Percentiles rank a stretch among this genome's conserved stretches.
phyloP scores from a whole-genome alignment of 2,329 filamentous ascomycete species.

The Neonectria sp. region DNA sequence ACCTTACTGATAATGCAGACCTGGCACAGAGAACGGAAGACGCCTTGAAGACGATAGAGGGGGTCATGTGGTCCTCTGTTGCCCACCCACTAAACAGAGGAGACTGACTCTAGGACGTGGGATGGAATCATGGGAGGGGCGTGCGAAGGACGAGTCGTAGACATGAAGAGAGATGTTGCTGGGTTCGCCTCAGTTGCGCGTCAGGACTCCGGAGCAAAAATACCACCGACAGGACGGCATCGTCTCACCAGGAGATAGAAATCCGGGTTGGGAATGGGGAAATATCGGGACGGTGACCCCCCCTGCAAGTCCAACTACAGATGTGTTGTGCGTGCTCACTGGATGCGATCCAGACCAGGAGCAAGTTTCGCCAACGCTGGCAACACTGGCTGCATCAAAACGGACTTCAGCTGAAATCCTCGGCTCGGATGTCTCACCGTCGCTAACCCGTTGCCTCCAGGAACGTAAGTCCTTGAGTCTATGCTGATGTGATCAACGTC shows the following conservation, averaged over 20 bases:
- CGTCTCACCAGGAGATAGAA: constrained; percentile 20
- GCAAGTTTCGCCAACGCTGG: constrained; percentile 24
- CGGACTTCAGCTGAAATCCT: constrained; percentile 30
- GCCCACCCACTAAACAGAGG: constrained; percentile 40
- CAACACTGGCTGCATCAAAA: constrained; percentile 16
- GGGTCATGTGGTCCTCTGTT: constrained; percentile 41
- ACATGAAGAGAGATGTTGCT: constrained; percentile 1
- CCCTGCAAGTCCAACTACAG: constrained; percentile 21
- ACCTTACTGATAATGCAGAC: constrained; percentile 17
- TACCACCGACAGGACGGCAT: constrained; percentile 9
- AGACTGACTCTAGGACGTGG: constrained; percentile 33
- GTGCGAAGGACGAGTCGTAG: constrained; percentile 4
- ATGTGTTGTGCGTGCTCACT: constrained; percentile 10
- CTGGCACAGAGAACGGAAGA: constrained; percentile 12
- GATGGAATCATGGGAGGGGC: constrained; percentile 36
- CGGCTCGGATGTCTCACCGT: constrained; percentile 33
- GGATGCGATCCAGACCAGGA: constrained; percentile 9
- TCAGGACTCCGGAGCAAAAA: constrained; percentile 19
- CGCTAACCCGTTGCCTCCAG: constrained; percentile 8
- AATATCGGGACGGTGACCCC: constrained; percentile 18
- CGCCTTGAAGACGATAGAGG: constrained; percentile 11
- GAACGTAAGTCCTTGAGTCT: constrained; percentile 12
- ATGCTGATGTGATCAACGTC: constrained; percentile 41
- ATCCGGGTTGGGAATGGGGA: constrained; percentile 11
- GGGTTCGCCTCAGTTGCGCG: constrained; percentile 12